Base-by-base conservation (phyloP, 2,329 filamentous ascomycete species). In the Ophiostoma triangulosporum region DNA sequence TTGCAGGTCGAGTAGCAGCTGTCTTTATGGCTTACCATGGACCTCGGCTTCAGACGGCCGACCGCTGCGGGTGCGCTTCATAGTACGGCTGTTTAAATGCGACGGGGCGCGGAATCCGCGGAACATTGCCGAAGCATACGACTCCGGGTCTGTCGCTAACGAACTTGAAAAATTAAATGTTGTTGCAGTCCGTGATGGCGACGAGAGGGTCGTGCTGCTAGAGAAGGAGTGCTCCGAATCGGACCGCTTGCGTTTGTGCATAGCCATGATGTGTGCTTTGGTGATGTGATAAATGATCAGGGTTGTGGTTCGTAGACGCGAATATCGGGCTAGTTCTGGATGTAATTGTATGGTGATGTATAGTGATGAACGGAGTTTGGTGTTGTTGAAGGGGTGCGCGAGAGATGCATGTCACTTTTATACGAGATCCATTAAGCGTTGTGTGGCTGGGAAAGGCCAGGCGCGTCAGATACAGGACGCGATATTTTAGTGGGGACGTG, bases 221-320 rank as follows among this genome's bases (percentile, higher is more conserved):
- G 70, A 70, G 33, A 70, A 67, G 49, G 72, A 75, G 55, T 80
- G 68, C 63, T 80, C 77, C 22, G 76, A 77, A 53, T 75, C 71
- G 60, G 79, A 83, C 43, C 78, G 74, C 70, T 83, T 84, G 66
- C 80, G 78, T 64, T 83, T 84, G 62, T 80, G 68, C 26, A 73
- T 45, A 20, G 56, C 64, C 75, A 78, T 80, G n/a, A 22, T 57
- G 26, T n/a, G 17, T 50, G 15, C 12, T 20, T 22, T 12, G 2
- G 22, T 26, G 35, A 3, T 50, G 29, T n/a, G 11, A 22, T 22
- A 33, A 26, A 11, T 29, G 15, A 4, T 46, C n/a, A n/a, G n/a
- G n/a, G 15, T 31, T 11, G 24, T n/a, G 12, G n/a, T 6, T 26
- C 7, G 12, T 6, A 14, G 9, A 17, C 3, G 20, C 5, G 1